A percentile compares a stretch with the other conserved stretches of the same genome.
Conservation (phyloP, 768 basidiomycete species). For the Leccinum broughii region DNA sequence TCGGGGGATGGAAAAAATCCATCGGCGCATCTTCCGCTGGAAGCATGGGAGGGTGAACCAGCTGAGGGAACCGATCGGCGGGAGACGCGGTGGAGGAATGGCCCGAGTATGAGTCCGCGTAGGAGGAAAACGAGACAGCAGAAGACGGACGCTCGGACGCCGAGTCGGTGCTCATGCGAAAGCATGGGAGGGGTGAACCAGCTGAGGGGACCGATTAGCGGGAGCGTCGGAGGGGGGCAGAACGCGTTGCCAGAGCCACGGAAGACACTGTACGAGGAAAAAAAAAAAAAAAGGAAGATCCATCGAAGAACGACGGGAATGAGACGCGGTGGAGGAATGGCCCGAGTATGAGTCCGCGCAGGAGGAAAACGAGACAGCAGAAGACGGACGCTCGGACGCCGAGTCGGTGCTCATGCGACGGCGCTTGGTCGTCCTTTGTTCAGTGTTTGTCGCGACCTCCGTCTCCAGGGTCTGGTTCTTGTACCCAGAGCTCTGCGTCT, state of each 20-base stretch:
- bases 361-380: constrained; percentile 63
- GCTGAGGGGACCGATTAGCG: too few relatives aligned
- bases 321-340: constrained; percentile 53
- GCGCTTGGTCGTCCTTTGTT: constrained; percentile 57
- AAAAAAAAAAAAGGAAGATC: constrained; percentile 48
- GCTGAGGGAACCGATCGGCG: too few relatives aligned
- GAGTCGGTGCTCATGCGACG: constrained; percentile 68
- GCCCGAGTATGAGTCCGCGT: constrained; percentile 60
- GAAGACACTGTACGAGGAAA: too few relatives aligned
- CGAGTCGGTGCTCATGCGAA: constrained; percentile 62
- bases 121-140: constrained; percentile 64
- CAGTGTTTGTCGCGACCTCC: constrained; percentile 31
- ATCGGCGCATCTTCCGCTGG: constrained; percentile 43
- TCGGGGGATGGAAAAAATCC: constrained; percentile 41
- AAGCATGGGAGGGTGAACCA: too few relatives aligned
- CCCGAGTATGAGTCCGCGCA: constrained; percentile 63
- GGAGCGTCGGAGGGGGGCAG: too few relatives aligned
- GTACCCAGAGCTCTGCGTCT: too few relatives aligned
- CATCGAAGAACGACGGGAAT: constrained; percentile 63
- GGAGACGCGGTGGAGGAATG: constrained; percentile 51
- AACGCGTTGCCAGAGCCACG: too few relatives aligned
- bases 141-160: constrained; percentile 56
- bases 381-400: constrained; percentile 53
- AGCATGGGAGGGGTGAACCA: too few relatives aligned
- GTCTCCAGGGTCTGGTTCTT: neutral